Percentiles rank a stretch among this genome's conserved stretches.
Evolutionary conservation across 2,329 filamentous ascomycete genomes (phyloP).

Genomic region (Aspergillus sp.): DNA sequence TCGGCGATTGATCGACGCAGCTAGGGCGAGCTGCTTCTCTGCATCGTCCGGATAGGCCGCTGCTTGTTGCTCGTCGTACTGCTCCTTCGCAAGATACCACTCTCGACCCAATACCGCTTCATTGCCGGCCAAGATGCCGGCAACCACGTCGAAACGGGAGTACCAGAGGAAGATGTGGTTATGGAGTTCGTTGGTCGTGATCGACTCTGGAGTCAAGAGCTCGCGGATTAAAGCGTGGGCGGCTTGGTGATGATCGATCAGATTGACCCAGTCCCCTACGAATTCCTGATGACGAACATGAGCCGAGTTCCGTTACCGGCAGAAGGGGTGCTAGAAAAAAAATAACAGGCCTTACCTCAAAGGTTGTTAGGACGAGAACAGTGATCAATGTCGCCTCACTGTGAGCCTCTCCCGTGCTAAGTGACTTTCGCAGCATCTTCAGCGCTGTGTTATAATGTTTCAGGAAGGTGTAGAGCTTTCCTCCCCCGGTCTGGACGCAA

Average conservation of each 20-base stretch:
- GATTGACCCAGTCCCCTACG: conserved; percentile 90
- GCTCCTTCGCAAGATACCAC: conserved; percentile 69
- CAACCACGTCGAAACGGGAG: conserved; percentile 79
- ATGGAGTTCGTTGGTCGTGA: conserved; percentile 67
- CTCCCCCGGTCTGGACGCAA: conserved; percentile 66
- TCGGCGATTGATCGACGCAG: conserved; percentile 64
- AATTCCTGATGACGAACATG: conserved; percentile 64
- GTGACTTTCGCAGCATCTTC: conserved; percentile 66
- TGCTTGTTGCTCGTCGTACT: conserved; percentile 61
- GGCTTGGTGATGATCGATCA: conserved; percentile 88
- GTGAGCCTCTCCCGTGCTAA: conserved; percentile 69
- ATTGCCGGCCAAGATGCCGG: conserved; percentile 77
- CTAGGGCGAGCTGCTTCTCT: conserved; percentile 64
- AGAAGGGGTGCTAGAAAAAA: not conserved
- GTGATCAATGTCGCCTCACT: conserved; percentile 75
- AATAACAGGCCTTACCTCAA: conserved; percentile 64
- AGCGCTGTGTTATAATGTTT: conserved; percentile 90
- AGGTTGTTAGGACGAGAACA: conserved; percentile 86
- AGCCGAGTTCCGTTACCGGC: not conserved
- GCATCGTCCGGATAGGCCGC: conserved; percentile 61
- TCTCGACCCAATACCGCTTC: conserved; percentile 69
- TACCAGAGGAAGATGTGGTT: conserved; percentile 86
- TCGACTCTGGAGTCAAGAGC: conserved; percentile 72
- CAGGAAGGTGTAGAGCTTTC: conserved; percentile 76
- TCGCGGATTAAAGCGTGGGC: conserved; percentile 77